Base-by-base conservation (phyloP, 257 asterid species). In the Ajuga chamaepitys region DNA sequence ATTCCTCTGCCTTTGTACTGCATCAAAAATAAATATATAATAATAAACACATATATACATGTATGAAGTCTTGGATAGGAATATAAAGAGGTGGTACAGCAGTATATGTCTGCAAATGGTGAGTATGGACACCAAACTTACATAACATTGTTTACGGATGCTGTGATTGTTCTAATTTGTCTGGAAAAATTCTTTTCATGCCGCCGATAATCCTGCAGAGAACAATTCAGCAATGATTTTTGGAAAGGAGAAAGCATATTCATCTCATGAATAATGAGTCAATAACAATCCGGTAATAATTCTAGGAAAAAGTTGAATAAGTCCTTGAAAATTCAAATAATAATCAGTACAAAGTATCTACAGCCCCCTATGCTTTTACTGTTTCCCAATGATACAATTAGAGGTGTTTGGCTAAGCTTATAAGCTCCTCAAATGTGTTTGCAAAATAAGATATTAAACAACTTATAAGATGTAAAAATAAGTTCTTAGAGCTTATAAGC, bases 121-220 rank as follows among this genome's bases (percentile, higher is more conserved):
- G 58, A 48, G 41, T 14, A 46, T 13, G 26, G 30, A 12, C 1
- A 40, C 68, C 44, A 70, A 30, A 58, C 85, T 74, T 58, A 85
- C 97, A 89, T 81, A 25, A 93, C 77, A 77, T 70, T 93, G 58
- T 81, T 89, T 52, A 64, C 64, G 37, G 87, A 60, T 53, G 89
- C 91, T 26, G 86, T 65, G 64, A 84, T 81, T 28, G 34, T 28
- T 28, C 34, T 28, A 28, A 28, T 28, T 5, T 28, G 34, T 28
- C 5, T 28, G 34, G 5, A 28, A 28, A 2, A 28, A 58, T 56
- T 66, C 71, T 22, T 71, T 54, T 80, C 89, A 67, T 60, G 86
- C 58, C 70, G 71, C 41, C 64, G 72, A 65, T 68, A 81, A 64
- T 77, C 34, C 2, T 28, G 34, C 34, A 28, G 34, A 28, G 34